Percentiles rank a stretch among this genome's conserved stretches.
These are phyloP conservation scores for Cyamopsis tetragonoloba DNA, from an alignment of 306 rosid species.

Conservation along the genomic window DNA sequence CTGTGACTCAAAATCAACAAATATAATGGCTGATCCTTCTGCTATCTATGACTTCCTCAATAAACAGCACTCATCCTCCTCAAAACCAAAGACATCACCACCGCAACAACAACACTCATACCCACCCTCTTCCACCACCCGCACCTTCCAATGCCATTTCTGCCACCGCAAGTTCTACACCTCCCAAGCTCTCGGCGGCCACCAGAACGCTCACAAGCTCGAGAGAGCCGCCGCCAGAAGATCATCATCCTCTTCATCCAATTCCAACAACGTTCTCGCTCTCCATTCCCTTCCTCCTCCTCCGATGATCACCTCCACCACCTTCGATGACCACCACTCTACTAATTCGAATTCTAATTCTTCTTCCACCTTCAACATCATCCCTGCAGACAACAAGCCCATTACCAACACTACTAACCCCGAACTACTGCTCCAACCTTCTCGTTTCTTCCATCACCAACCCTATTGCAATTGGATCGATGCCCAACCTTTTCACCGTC, in stretches of 20 bases:
- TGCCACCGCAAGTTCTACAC: slow-evolving; percentile 72
- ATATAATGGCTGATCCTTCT: slow-evolving; percentile 47
- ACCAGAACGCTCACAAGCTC: slow-evolving; percentile 87
- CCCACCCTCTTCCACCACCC: not conserved
- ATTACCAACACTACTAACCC: not conserved
- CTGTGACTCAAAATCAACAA: too few species aligned
- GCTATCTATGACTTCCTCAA: slow-evolving; percentile 41
- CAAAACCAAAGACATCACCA: slow-evolving; percentile 3
- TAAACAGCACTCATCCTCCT: slow-evolving; percentile 5
- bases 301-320: too few species aligned
- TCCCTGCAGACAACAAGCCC: not conserved
- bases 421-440: too few species aligned
- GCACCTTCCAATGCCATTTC: slow-evolving; percentile 53
- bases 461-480: slow-evolving; percentile 34
- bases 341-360: too few species aligned
- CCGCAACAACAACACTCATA: not conserved
- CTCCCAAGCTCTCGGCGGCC: slow-evolving; percentile 95
- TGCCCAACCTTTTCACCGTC: slow-evolving; percentile 11
- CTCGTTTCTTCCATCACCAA: slow-evolving; percentile 15
- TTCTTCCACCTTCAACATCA: too few species aligned
- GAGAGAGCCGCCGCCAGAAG: slow-evolving; percentile 68
- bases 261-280: too few species aligned
- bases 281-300: not conserved
- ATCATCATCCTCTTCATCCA: not conserved
- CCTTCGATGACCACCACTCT: too few species aligned